Conservation (phyloP, 768 basidiomycete genomes). For the Suillus americanus region DNA sequence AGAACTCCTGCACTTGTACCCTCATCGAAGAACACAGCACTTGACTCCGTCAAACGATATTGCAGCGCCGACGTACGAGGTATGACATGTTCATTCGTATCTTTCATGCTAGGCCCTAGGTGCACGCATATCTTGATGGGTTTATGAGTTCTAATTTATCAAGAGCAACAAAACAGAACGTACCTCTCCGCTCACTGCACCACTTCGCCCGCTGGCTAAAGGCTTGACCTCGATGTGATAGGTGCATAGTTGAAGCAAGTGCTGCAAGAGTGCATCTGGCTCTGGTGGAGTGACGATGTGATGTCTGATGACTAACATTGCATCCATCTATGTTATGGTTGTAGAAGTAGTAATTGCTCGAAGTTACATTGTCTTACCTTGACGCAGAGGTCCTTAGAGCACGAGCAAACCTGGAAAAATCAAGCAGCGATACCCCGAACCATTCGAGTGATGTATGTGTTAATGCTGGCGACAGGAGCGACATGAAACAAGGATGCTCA, state of each 20-base stretch:
- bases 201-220: slow-evolving; percentile 73
- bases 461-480: too few species aligned
- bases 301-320: slow-evolving; percentile 62
- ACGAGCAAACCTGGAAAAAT: slow-evolving; percentile 57
- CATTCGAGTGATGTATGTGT: slow-evolving; percentile 55
- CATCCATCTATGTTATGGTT: slow-evolving; percentile 40
- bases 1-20: slow-evolving; percentile 69
- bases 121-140: slow-evolving; percentile 60
- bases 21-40: slow-evolving; percentile 68
- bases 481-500: too few species aligned
- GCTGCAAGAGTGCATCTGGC: slow-evolving; percentile 58
- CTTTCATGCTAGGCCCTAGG: slow-evolving; percentile 43
- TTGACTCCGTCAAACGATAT: slow-evolving; percentile 67
- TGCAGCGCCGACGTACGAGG: slow-evolving; percentile 60
- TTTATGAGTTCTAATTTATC: not conserved
- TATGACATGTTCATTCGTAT: slow-evolving; percentile 38
- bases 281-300: slow-evolving; percentile 56
- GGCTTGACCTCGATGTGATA: slow-evolving; percentile 74
- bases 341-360: not conserved
- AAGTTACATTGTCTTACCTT: slow-evolving; percentile 39
- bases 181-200: slow-evolving; percentile 78
- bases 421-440: slow-evolving; percentile 57
- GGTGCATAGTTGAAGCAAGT: slow-evolving; percentile 59
- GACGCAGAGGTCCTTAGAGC: slow-evolving; percentile 56
- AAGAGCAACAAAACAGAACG: slow-evolving; percentile 12